A percentile compares a stretch with the other conserved stretches of the same genome.
Evolutionary conservation across 2,329 filamentous ascomycete species (phyloP).

Genomic region (Exophiala xenobiotica): DNA sequence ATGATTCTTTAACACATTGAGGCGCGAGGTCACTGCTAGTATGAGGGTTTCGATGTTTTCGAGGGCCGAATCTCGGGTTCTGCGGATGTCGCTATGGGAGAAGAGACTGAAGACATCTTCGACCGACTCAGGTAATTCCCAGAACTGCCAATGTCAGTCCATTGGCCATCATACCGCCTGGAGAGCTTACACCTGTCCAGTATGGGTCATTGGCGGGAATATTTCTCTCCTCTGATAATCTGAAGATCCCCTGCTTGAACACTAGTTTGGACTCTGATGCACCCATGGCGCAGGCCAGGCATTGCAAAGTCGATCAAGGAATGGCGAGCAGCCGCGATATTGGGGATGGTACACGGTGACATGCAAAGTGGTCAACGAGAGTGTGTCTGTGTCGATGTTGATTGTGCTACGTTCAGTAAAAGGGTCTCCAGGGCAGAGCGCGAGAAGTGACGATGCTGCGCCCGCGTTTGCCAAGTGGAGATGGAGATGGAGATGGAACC

Average conservation of each 20-base stretch:
- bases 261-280: conserved; percentile 98
- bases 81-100: conserved; percentile 81
- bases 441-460: neutral
- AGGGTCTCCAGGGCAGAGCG: too few species aligned
- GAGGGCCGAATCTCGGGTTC: conserved; percentile 78
- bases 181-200: conserved; percentile 76
- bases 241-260: conserved; percentile 98
- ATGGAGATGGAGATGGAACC: neutral
- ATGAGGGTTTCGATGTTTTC: conserved; percentile 89
- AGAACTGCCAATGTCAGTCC: conserved; percentile 65
- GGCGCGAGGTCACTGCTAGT: conserved; percentile 75
- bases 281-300: conserved; percentile 65
- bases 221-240: conserved; percentile 84
- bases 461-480: neutral
- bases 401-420: neutral
- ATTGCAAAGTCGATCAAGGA: conserved; percentile 13
- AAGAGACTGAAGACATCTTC: conserved; percentile 98
- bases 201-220: conserved; percentile 87
- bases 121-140: conserved; percentile 91
- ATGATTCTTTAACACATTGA: conserved; percentile 80
- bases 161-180: neutral
- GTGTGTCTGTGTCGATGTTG: neutral
- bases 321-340: neutral
- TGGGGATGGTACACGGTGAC: neutral
- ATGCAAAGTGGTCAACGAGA: conserved; percentile 1